Evolutionary conservation across 805 yeast species (phyloP).

Genomic region (Tetrapisispora arboricola): DNA sequence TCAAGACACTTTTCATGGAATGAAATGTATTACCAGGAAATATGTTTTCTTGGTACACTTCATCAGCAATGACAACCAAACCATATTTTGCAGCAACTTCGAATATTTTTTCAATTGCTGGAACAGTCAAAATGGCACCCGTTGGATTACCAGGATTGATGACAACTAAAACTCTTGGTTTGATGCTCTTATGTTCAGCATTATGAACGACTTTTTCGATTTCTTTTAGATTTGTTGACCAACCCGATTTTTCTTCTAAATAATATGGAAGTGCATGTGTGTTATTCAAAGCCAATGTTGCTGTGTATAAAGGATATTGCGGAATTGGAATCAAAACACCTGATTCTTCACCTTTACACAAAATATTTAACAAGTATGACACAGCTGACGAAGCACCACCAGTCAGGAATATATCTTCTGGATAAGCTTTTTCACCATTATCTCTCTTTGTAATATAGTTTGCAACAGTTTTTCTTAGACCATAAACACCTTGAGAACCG

Average conservation of each 20-base stretch:
- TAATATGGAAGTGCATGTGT: constrained; percentile 80
- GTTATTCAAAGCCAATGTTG: constrained; percentile 77
- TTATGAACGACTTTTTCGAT: constrained; percentile 45
- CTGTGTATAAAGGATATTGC: constrained; percentile 94
- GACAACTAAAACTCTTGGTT: constrained; percentile 73
- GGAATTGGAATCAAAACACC: constrained; percentile 94
- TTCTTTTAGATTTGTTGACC: constrained; percentile 72
- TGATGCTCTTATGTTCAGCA: constrained; percentile 42
- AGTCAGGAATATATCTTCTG: constrained; percentile 72
- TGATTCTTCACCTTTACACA: constrained; percentile 56
- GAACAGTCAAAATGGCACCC: constrained; percentile 64
- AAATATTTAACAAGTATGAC: constrained; percentile 58
- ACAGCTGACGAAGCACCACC: constrained; percentile 96
- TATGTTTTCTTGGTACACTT: constrained; percentile 91
- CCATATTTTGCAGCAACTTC: constrained; percentile 77
- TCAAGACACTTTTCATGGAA: constrained; percentile 73
- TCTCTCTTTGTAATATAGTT: constrained; percentile 72
- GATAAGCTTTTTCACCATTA: constrained; percentile 54
- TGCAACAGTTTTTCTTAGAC: constrained; percentile 70
- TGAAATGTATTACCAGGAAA: constrained; percentile 64
- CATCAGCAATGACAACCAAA: constrained; percentile 87
- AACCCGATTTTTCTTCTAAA: constrained; percentile 65
- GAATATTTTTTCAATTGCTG: constrained; percentile 61
- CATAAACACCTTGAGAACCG: constrained; percentile 76
- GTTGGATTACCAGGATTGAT: constrained; percentile 99